These are phyloP conservation scores for Cyclanthera cordifolia DNA, from an alignment of 306 rosid genomes.

Conservation along the genomic window DNA sequence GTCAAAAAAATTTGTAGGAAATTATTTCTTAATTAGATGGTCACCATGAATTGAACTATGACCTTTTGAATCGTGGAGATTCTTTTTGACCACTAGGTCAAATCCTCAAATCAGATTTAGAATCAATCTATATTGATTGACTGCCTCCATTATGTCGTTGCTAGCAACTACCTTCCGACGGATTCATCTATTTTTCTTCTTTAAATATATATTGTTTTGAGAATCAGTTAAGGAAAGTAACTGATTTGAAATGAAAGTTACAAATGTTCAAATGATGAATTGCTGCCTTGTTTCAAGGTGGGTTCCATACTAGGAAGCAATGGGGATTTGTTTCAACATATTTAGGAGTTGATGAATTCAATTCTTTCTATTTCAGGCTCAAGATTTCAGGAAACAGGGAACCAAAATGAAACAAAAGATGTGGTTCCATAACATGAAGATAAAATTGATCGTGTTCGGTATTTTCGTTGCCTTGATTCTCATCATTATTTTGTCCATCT, in stretches of 20 bases:
- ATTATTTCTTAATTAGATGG: no score
- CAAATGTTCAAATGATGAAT: not conserved
- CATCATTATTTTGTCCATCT: slow-evolving; percentile 18
- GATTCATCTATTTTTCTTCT: not conserved
- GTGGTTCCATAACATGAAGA: slow-evolving; percentile 34
- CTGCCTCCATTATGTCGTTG: no score
- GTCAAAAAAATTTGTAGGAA: no score
- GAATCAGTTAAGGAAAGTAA: not conserved
- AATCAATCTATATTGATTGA: no score
- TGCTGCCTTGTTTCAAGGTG: not conserved
- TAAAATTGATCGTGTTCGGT: slow-evolving; percentile 14
- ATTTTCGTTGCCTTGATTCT: slow-evolving; percentile 25
- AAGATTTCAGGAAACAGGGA: slow-evolving; percentile 58
- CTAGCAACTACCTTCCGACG: no score
- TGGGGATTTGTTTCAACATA: not conserved
- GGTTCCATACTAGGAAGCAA: not conserved
- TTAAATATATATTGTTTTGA: not conserved
- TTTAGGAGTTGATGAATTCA: not conserved
- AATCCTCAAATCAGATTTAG: no score
- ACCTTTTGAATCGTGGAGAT: no score
- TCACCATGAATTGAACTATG: no score
- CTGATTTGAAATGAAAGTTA: not conserved
- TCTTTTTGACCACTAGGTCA: no score
- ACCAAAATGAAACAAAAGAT: slow-evolving; percentile 55
- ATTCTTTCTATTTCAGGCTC: slow-evolving; percentile 33